Evolutionary conservation across 2,329 filamentous ascomycete species (phyloP).

Genomic region (Furcasterigmium sp.): DNA sequence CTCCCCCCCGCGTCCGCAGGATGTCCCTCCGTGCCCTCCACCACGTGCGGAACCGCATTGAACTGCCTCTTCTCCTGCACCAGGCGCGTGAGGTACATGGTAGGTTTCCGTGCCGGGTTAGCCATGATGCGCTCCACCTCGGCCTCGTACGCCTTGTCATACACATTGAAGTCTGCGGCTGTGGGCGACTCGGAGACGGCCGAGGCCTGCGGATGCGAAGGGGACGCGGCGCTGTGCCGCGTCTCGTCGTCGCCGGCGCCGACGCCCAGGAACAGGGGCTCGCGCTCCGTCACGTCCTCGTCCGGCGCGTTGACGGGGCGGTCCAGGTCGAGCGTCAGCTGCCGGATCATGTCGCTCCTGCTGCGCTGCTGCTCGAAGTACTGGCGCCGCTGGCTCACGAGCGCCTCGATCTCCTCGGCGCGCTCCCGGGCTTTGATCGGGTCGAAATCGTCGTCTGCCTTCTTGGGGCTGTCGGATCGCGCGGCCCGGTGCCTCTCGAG

Average conservation of each 20-base stretch:
- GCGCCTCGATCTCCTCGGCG: constrained; percentile 41
- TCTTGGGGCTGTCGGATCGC: constrained; percentile 5
- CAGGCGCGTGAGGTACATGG: constrained; percentile 44
- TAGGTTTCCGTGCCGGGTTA: constrained; percentile 29
- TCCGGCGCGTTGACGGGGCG: constrained; percentile 8
- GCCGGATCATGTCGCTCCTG: constrained; percentile 8
- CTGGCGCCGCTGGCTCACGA: constrained; percentile 41
- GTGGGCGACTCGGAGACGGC: constrained; percentile 80
- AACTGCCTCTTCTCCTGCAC: constrained; percentile 38
- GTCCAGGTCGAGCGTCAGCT: constrained; percentile 6
- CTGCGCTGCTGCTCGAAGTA: constrained; percentile 25
- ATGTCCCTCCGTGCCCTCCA: constrained; percentile 22
- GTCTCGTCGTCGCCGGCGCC: constrained; percentile 57
- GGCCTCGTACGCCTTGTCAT: constrained; percentile 79
- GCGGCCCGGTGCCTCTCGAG: constrained; percentile 31
- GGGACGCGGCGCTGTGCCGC: constrained; percentile 28
- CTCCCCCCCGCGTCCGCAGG: too few relatives aligned
- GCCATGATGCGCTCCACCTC: constrained; percentile 69
- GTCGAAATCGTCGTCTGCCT: constrained; percentile 12
- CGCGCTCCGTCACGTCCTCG: constrained; percentile 46
- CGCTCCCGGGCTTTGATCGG: constrained; percentile 28
- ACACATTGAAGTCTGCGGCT: constrained; percentile 80
- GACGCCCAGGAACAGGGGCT: constrained; percentile 68
- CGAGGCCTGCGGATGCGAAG: constrained; percentile 24
- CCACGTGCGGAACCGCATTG: constrained; percentile 28